phyloP scores from a whole-genome alignment of 73 alveolate species.

The Breviolum minutum region DNA sequence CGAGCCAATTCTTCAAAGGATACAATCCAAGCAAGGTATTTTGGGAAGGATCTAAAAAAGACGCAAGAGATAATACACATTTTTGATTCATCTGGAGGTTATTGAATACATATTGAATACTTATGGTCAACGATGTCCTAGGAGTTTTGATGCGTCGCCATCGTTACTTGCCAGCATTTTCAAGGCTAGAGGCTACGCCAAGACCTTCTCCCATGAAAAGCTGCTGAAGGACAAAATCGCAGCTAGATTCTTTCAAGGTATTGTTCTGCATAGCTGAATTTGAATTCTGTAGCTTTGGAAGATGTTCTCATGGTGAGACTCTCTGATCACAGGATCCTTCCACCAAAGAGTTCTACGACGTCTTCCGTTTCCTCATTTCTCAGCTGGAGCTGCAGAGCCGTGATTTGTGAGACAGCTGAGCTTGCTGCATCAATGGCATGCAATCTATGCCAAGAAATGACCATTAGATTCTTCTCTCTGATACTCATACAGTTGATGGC shows the following conservation, averaged over 20 bases:
- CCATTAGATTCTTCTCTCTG: not conserved
- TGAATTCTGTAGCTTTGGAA: not conserved
- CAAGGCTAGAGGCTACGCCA: slow-evolving; percentile 77
- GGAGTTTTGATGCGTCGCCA: not conserved
- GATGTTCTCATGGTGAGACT: not conserved
- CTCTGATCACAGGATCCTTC: slow-evolving; percentile 57
- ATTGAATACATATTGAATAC: too few species aligned
- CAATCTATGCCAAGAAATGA: not conserved
- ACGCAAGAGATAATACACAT: not conserved
- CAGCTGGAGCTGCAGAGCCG: slow-evolving; percentile 31
- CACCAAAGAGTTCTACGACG: slow-evolving; percentile 87
- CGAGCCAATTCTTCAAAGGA: not conserved
- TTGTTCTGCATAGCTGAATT: not conserved
- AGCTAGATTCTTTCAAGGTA: not conserved
- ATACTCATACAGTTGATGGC: not conserved
- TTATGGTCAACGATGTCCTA: not conserved
- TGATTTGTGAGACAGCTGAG: too few species aligned
- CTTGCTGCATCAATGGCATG: not conserved
- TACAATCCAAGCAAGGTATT: not conserved
- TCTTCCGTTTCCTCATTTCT: slow-evolving; percentile 73
- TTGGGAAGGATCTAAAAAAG: not conserved
- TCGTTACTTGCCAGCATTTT: not conserved
- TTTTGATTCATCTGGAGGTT: too few species aligned
- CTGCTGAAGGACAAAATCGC: slow-evolving; percentile 50
- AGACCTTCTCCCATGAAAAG: slow-evolving; percentile 91